These are phyloP conservation scores for Leishmania turanica DNA, from an alignment of 208 protist species.

Conservation along the genomic window DNA sequence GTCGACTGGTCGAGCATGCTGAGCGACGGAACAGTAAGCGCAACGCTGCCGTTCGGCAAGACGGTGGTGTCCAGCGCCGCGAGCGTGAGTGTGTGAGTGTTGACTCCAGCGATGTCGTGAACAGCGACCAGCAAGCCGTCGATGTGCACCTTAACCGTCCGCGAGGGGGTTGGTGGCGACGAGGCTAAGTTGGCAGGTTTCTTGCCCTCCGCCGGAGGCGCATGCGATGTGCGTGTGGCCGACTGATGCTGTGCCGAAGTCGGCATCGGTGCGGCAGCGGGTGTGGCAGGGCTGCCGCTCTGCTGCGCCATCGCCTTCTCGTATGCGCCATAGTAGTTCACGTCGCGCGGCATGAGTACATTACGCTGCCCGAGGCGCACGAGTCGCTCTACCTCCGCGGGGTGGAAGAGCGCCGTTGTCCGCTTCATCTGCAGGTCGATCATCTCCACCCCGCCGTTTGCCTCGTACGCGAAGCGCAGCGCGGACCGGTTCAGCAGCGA, in stretches of 20 bases:
- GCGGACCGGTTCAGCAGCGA: slow-evolving; percentile 66
- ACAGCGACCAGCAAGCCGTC: slow-evolving; percentile 55
- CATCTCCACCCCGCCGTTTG: slow-evolving; percentile 14
- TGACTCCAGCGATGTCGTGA: slow-evolving; percentile 58
- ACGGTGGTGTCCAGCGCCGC: slow-evolving; percentile 42
- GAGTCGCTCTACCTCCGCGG: slow-evolving; percentile 65
- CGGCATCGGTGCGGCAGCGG: not conserved
- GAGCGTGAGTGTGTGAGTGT: slow-evolving; percentile 66
- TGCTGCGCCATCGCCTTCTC: slow-evolving; percentile 11
- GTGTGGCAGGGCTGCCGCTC: not conserved
- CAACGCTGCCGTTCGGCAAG: slow-evolving; percentile 39
- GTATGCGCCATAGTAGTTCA: slow-evolving; percentile 53
- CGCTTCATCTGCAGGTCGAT: slow-evolving; percentile 60
- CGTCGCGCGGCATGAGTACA: slow-evolving; percentile 47
- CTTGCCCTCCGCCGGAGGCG: not conserved
- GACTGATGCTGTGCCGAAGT: not conserved
- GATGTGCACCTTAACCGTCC: slow-evolving; percentile 56
- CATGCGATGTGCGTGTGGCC: not conserved
- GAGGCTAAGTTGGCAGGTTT: not conserved
- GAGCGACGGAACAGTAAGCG: slow-evolving; percentile 44
- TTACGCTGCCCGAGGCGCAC: slow-evolving; percentile 66
- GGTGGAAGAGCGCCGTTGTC: slow-evolving; percentile 54
- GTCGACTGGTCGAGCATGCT: slow-evolving; percentile 69
- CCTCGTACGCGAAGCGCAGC: slow-evolving; percentile 45
- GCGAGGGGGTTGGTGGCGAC: slow-evolving; percentile 6